Base-by-base conservation (phyloP, 768 basidiomycete genomes). In the Boletus coccyginus region DNA sequence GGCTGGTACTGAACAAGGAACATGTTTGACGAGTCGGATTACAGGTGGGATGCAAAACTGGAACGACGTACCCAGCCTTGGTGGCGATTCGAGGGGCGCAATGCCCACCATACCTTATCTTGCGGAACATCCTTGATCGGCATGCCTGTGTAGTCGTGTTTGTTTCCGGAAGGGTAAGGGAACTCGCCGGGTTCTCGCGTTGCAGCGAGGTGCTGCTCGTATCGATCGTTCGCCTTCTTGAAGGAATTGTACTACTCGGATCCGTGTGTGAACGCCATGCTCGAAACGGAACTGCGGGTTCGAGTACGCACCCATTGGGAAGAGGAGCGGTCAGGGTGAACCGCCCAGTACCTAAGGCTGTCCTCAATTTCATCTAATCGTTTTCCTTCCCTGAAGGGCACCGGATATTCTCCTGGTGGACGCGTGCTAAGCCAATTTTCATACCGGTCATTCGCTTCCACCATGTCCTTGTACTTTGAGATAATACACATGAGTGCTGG, bases 111-210 rank as follows among this genome's bases (percentile, higher is more conserved):
- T n/a, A 66, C 44, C 3, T 1, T 3, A 36, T 58, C 56, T 32
- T 66, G 63, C 0, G 50, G 50, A 19, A 68, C n/a, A 7, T 66
- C 46, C 6, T 55, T 43, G 33, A 70, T 49, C 3, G 55, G 32
- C 29, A 17, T 7, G 1, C 54, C 53, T 11, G 36, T 7, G 32
- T 47, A 52, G 1, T 27, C 1, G 7, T 1, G 0, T 19, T 17
- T 11, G 11, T 21, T 24, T 36, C 55, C 60, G 0, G 0, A 5
- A 8, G 58, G 66, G 3, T 54, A 58, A 2, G 43, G 32, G 13
- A 56, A 70, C 1, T 56, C 38, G 5, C 51, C 57, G 36, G 65
- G 57, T 5, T 19, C 14, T 8, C 19, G 46, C 21, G 36, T 55
- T 5, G 33, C 16, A 13, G 36, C 33, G 35, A 63, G 61, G 40